Evolutionary conservation across 371 early-diverging fungal species (phyloP).

Genomic region (Mucor circinelloides): DNA sequence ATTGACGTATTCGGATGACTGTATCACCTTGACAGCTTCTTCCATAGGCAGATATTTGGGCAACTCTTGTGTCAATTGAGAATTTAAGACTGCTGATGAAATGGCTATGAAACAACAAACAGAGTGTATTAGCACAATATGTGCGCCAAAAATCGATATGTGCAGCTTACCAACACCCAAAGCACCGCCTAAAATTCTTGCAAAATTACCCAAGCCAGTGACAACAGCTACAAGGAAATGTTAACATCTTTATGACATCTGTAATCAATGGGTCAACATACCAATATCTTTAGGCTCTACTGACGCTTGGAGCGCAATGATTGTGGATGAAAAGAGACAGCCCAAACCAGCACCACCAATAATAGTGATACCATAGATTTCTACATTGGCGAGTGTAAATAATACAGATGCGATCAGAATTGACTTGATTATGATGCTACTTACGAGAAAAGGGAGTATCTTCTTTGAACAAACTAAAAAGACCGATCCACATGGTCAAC

Average conservation of each 20-base stretch:
- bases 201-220: conserved; percentile 49
- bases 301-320: conserved; percentile 51
- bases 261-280: not conserved
- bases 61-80: conserved; percentile 29
- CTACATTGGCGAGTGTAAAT: conserved; percentile 1
- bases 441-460: conserved; percentile 32
- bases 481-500: conserved; percentile 36
- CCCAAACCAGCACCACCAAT: conserved; percentile 38
- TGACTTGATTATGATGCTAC: not conserved
- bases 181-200: conserved; percentile 52
- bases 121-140: not conserved
- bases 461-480: conserved; percentile 31
- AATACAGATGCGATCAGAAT: not conserved
- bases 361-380: conserved; percentile 43
- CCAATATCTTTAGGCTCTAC: conserved; percentile 42
- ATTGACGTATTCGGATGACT: conserved; percentile 39
- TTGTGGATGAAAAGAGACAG: conserved; percentile 38
- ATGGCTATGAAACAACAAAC: conserved; percentile 27
- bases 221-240: conserved; percentile 33
- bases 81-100: conserved; percentile 42
- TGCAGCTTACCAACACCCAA: conserved; percentile 25
- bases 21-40: conserved; percentile 21
- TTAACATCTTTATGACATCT: not conserved
- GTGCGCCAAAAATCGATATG: not conserved
- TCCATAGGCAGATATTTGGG: conserved; percentile 32